phyloP scores from a whole-genome alignment of 805 yeast genomes.

The Naumovozyma castellii region DNA sequence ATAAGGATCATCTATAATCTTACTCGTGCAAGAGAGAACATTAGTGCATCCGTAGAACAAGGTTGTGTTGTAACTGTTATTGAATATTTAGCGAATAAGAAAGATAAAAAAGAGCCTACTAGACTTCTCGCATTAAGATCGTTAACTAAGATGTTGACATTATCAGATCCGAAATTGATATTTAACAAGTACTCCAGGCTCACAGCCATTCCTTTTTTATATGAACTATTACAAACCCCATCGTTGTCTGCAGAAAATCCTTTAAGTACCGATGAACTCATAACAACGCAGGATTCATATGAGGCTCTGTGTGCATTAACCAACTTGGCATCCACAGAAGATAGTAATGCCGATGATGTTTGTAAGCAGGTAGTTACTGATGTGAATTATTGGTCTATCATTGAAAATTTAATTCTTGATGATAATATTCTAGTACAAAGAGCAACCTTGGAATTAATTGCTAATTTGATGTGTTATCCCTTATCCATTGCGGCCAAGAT shows the following conservation, averaged over 20 bases:
- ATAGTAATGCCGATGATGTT: constrained; percentile 32
- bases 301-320: constrained; percentile 59
- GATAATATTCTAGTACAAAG: constrained; percentile 43
- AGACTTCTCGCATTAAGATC: constrained; percentile 33
- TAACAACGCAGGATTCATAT: constrained; percentile 32
- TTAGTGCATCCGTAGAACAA: constrained; percentile 34
- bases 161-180: constrained; percentile 38
- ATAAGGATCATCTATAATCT: constrained; percentile 28
- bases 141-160: constrained; percentile 35
- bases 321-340: constrained; percentile 46
- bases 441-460: constrained; percentile 53
- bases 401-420: constrained; percentile 38
- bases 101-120: constrained; percentile 13
- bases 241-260: constrained; percentile 1
- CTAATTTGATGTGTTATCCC: constrained; percentile 44
- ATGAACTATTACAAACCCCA: constrained; percentile 30
- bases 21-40: constrained; percentile 14
- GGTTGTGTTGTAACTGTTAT: constrained; percentile 37
- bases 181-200: constrained; percentile 36
- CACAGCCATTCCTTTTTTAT: constrained; percentile 37
- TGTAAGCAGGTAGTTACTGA: constrained; percentile 25
- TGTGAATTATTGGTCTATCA: constrained; percentile 36
- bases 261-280: constrained; percentile 3
- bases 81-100: constrained; percentile 27
- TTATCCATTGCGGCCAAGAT: constrained; percentile 39